Percentiles rank a stretch among this genome's conserved stretches.
These are phyloP conservation scores for Penicillium nordicum DNA, from an alignment of 2,329 filamentous ascomycete species.

Conservation along the genomic window DNA sequence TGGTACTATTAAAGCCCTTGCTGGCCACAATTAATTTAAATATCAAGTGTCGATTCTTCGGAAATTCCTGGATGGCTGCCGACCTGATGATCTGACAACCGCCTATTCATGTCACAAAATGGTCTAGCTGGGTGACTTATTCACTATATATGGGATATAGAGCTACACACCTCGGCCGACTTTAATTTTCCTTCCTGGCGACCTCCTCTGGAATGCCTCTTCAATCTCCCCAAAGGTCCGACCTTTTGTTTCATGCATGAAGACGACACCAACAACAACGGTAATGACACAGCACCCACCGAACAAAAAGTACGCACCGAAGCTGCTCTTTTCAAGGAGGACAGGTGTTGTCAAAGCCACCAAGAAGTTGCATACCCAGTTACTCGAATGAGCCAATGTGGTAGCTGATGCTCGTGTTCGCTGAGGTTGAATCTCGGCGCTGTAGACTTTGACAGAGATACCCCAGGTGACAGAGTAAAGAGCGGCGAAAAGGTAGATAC, in stretches of 20 bases:
- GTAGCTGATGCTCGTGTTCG: constrained; percentile 55
- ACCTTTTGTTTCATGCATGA: constrained; percentile 53
- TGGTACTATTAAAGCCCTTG: no score
- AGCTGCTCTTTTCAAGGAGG: constrained; percentile 43
- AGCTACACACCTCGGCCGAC: not conserved
- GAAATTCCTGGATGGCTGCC: not conserved
- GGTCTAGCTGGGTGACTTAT: not conserved
- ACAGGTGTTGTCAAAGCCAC: constrained; percentile 47
- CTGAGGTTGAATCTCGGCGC: constrained; percentile 57
- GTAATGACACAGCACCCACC: constrained; percentile 42
- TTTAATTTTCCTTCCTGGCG: not conserved
- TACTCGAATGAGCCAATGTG: constrained; percentile 51
- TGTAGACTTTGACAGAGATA: constrained; percentile 56
- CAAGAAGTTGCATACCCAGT: constrained; percentile 48
- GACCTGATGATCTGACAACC: not conserved
- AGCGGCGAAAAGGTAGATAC: constrained; percentile 24
- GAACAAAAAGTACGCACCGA: constrained; percentile 48
- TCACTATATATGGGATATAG: not conserved
- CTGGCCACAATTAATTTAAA: not conserved
- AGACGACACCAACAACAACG: constrained; percentile 38
- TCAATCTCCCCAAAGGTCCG: constrained; percentile 51
- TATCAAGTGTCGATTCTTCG: not conserved
- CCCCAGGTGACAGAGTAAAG: constrained; percentile 48
- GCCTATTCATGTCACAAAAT: not conserved
- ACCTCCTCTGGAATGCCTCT: constrained; percentile 41